These are phyloP conservation scores for Colletotrichum karsti DNA, from an alignment of 2,329 filamentous ascomycete genomes.

Conservation along the genomic window DNA sequence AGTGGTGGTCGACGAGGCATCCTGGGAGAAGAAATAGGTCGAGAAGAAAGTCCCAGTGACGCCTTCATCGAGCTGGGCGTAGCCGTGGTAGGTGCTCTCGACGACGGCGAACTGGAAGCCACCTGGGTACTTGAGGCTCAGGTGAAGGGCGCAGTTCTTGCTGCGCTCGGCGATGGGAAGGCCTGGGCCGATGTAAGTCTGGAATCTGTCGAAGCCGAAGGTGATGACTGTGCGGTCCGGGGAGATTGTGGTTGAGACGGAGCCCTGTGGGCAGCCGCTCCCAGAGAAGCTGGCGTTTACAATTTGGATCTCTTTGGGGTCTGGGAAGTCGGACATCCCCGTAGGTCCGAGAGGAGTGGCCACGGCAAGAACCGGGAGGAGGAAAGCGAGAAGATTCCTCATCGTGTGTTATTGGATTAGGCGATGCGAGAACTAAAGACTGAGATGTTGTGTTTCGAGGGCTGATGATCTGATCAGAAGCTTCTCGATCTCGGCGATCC, in stretches of 20 bases:
- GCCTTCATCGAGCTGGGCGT: constrained; percentile 53
- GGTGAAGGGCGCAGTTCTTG: constrained; percentile 58
- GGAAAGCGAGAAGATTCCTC: constrained; percentile 42
- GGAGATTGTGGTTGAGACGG: constrained; percentile 51
- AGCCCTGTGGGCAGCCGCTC: constrained; percentile 53
- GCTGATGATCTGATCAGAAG: background rate
- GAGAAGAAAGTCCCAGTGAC: constrained; percentile 54
- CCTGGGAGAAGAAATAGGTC: constrained; percentile 58
- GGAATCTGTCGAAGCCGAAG: constrained; percentile 56
- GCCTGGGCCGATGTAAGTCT: constrained; percentile 56
- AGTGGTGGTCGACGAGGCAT: constrained; percentile 51
- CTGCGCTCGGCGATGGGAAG: constrained; percentile 43
- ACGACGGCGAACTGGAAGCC: constrained; percentile 56
- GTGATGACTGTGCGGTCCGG: constrained; percentile 55
- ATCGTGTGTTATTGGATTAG: constrained; percentile 39
- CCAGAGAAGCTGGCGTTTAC: constrained; percentile 49
- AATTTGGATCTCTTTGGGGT: constrained; percentile 51
- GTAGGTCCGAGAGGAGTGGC: constrained; percentile 43
- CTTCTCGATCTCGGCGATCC: background rate
- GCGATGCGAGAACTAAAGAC: background rate
- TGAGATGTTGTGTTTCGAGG: background rate
- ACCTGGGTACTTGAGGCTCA: constrained; percentile 54
- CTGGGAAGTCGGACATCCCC: constrained; percentile 43
- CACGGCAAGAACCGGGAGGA: constrained; percentile 45
- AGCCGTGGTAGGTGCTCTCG: constrained; percentile 58